phyloP scores from a whole-genome alignment of 164 flowering plant genomes.

The Litsea cubeba region DNA sequence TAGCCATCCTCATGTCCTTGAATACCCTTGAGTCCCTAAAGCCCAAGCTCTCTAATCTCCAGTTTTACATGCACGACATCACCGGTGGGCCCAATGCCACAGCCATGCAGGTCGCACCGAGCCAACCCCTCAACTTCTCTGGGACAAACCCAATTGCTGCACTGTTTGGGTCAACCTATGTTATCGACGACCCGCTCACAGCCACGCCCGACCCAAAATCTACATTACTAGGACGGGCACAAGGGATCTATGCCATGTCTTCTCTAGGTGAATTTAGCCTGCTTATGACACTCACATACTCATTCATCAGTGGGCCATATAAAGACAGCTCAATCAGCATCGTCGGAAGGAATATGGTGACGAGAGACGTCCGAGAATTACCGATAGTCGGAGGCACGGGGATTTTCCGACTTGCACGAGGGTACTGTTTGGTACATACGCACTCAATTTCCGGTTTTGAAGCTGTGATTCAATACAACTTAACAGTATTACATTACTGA shows the following conservation, averaged over 20 bases:
- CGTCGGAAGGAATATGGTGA: slow-evolving; percentile 32
- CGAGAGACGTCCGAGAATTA: slow-evolving; percentile 31
- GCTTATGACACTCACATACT: slow-evolving; percentile 25
- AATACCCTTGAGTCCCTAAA: slow-evolving; percentile 14
- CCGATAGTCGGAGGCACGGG: slow-evolving; percentile 47
- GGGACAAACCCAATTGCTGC: slow-evolving; percentile 12
- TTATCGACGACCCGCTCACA: slow-evolving; percentile 33
- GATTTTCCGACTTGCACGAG: slow-evolving; percentile 32
- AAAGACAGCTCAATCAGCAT: slow-evolving; percentile 37
- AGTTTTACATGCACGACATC: slow-evolving; percentile 35
- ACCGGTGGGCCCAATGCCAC: slow-evolving; percentile 26
- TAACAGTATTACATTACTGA: slow-evolving; percentile 23
- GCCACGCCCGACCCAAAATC: slow-evolving; percentile 21
- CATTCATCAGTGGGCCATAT: slow-evolving; percentile 20
- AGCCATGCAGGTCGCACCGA: slow-evolving; percentile 23
- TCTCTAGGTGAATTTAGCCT: slow-evolving; percentile 27
- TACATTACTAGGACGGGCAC: slow-evolving; percentile 28
- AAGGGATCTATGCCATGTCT: slow-evolving; percentile 30
- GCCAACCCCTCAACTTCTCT: slow-evolving; percentile 12
- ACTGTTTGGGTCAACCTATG: slow-evolving; percentile 21
- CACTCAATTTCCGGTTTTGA: slow-evolving; percentile 9
- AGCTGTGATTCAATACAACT: slow-evolving; percentile 34
- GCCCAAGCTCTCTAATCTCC: slow-evolving; percentile 11
- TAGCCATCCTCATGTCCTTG: neutral
- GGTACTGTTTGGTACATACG: slow-evolving; percentile 25